These are phyloP conservation scores for Fusarium sp. DNA, from an alignment of 2,329 filamentous ascomycete species.

Conservation along the genomic window DNA sequence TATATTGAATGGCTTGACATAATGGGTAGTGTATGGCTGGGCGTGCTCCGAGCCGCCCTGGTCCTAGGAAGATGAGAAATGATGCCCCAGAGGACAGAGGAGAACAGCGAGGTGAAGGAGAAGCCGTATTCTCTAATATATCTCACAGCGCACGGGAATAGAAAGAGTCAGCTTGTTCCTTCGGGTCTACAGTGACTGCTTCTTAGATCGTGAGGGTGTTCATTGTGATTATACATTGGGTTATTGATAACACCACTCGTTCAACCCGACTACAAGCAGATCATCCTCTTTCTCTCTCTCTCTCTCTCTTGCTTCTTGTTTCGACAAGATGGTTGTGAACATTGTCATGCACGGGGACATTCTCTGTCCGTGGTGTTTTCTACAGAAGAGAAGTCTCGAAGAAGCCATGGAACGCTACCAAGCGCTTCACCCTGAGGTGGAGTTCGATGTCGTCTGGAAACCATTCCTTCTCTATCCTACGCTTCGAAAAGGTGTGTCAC, in stretches of 20 bases:
- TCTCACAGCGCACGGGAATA: background rate
- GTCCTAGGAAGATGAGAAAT: constrained; percentile 1
- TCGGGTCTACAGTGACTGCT: constrained; percentile 9
- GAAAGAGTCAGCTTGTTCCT: background rate
- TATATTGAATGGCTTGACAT: constrained; percentile 2
- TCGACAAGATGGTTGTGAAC: constrained; percentile 32
- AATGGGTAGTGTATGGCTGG: constrained; percentile 7
- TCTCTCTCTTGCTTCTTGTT: background rate
- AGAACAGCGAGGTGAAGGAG: background rate
- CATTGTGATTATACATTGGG: background rate
- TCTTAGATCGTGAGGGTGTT: constrained; percentile 1
- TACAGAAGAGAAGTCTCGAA: constrained; percentile 60
- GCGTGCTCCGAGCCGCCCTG: constrained; percentile 16
- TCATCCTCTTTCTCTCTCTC: background rate
- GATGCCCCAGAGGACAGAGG: background rate
- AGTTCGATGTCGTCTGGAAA: constrained; percentile 60
- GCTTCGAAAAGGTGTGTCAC: constrained; percentile 42
- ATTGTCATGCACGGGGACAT: constrained; percentile 63
- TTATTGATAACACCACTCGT: background rate
- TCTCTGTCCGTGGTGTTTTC: constrained; percentile 64
- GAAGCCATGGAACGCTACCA: constrained; percentile 57
- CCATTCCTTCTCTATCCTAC: constrained; percentile 59
- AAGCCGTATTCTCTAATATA: constrained; percentile 12
- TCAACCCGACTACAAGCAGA: background rate
- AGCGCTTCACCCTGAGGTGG: constrained; percentile 53